These are phyloP conservation scores for Scolecobasidium constrictum DNA, from an alignment of 2,329 filamentous ascomycete genomes.

Conservation along the genomic window DNA sequence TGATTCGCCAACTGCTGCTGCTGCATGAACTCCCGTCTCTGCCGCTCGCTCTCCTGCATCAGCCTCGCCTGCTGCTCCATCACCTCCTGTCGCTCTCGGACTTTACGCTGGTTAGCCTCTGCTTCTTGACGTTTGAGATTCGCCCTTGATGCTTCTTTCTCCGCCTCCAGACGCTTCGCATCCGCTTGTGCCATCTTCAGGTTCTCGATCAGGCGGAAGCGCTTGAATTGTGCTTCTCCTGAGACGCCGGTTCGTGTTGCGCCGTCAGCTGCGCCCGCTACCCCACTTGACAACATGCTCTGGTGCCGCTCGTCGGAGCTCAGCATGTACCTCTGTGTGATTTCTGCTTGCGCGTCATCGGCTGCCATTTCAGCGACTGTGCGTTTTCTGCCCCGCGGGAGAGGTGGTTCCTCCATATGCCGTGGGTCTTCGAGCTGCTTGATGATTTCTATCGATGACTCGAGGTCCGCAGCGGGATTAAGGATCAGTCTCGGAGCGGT, in stretches of 20 bases:
- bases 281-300: constrained; percentile 43
- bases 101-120: constrained; percentile 15
- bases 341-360: constrained; percentile 83
- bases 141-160: constrained; percentile 44
- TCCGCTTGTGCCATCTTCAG: constrained; percentile 71
- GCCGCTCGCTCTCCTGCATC: constrained; percentile 18
- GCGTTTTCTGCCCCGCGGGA: constrained; percentile 81
- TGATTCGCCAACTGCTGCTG: constrained; percentile 36
- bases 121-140: constrained; percentile 18
- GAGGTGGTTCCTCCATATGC: constrained; percentile 64
- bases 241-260: constrained; percentile 52
- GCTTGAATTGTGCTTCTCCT: constrained; percentile 78
- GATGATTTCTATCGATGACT: constrained; percentile 61
- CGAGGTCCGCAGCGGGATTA: constrained; percentile 58
- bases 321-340: constrained; percentile 86
- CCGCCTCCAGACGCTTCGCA: constrained; percentile 43
- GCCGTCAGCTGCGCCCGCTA: constrained; percentile 53
- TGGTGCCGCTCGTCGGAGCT: constrained; percentile 76
- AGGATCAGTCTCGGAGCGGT: constrained; percentile 68
- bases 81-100: constrained; percentile 18
- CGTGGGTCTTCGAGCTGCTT: constrained; percentile 64
- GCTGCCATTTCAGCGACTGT: constrained; percentile 91
- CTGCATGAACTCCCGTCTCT: constrained; percentile 37
- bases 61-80: constrained; percentile 22
- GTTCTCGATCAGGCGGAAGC: constrained; percentile 82